phyloP scores from a whole-genome alignment of 805 yeast species.

The Nakazawaea molendinolei region DNA sequence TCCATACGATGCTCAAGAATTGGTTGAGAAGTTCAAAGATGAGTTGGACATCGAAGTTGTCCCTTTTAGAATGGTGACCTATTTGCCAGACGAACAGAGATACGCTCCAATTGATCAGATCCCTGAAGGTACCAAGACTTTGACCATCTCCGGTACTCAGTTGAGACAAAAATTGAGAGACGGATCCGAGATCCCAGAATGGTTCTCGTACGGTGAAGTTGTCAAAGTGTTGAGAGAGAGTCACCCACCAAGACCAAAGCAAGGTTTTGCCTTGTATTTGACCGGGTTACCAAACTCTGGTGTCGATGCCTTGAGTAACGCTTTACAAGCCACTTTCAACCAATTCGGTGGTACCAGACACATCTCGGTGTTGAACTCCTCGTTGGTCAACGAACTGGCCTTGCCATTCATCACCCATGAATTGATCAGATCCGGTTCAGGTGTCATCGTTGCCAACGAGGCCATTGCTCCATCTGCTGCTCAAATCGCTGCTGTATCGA shows the following conservation, averaged over 20 bases:
- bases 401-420: conserved; percentile 66
- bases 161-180: conserved; percentile 80
- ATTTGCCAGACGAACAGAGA: conserved; percentile 90
- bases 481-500: conserved; percentile 36
- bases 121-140: conserved; percentile 69
- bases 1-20: conserved; percentile 92
- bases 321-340: conserved; percentile 84
- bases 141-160: conserved; percentile 93
- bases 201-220: conserved; percentile 97
- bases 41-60: conserved; percentile 88
- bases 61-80: conserved; percentile 95
- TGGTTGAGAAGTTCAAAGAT: conserved; percentile 66
- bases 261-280: conserved; percentile 79
- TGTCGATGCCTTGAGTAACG: conserved; percentile 63
- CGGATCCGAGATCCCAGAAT: conserved; percentile 86
- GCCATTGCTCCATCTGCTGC: conserved; percentile 35
- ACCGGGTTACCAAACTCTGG: conserved; percentile 56
- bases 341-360: conserved; percentile 84
- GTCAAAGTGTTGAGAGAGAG: conserved; percentile 85
- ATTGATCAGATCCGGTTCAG: conserved; percentile 84
- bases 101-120: conserved; percentile 94
- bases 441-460: conserved; percentile 64
- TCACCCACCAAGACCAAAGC: conserved; percentile 85
- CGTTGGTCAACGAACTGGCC: conserved; percentile 25
- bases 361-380: conserved; percentile 46